These are phyloP conservation scores for Eucalyptus cloeziana DNA, from an alignment of 345 rosid species.

Conservation along the genomic window DNA sequence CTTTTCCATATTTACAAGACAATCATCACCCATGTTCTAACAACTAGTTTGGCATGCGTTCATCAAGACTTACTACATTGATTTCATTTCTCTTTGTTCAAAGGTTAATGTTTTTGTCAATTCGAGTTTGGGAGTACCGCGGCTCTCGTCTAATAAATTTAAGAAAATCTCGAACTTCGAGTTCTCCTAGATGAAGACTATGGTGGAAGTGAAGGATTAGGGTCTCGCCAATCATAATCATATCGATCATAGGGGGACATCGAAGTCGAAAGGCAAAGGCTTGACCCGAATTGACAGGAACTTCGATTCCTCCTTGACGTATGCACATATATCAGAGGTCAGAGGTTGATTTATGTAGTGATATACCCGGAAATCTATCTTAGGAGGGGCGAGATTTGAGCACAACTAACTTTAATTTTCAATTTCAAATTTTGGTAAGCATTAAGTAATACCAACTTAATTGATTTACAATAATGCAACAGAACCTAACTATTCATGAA, in stretches of 20 bases:
- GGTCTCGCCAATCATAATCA: neutral
- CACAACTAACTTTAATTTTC: neutral
- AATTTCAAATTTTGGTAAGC: neutral
- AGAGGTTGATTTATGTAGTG: neutral
- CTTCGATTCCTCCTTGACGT: neutral
- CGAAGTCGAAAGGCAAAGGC: neutral
- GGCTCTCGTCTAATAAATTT: neutral
- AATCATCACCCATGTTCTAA: neutral
- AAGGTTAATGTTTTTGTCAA: neutral
- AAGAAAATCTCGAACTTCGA: neutral
- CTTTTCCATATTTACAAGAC: neutral
- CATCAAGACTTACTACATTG: neutral
- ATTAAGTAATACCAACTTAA: neutral
- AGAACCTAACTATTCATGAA: neutral
- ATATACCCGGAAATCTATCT: neutral
- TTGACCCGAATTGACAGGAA: neutral
- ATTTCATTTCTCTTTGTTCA: neutral
- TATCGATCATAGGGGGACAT: neutral
- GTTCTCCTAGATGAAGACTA: too few relatives aligned
- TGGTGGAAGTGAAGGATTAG: neutral
- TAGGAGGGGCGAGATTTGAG: neutral
- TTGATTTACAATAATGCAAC: neutral
- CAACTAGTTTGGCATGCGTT: neutral
- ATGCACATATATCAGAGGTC: neutral
- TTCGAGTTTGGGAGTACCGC: neutral